Percentiles rank a stretch among this genome's conserved stretches.
phyloP scores from a whole-genome alignment of 768 basidiomycete species.

The Coprinopsis sp. region DNA sequence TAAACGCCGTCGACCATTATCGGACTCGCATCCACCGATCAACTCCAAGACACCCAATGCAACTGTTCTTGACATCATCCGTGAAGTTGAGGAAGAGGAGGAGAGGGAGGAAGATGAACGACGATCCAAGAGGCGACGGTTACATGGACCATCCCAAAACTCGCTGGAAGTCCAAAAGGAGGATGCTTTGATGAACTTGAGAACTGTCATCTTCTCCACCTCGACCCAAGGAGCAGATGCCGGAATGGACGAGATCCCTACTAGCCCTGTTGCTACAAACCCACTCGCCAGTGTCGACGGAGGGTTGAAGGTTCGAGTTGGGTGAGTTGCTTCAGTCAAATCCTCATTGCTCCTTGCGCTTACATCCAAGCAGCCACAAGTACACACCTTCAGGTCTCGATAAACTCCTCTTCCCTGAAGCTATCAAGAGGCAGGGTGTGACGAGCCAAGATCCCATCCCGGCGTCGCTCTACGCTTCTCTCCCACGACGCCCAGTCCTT shows the following conservation, averaged over 20 bases:
- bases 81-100: constrained; percentile 31
- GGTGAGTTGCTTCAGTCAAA: constrained; percentile 1
- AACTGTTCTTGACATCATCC: constrained; percentile 35
- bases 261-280: constrained; percentile 6
- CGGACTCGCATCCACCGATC: constrained; percentile 29
- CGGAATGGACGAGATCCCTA: constrained; percentile 28
- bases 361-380: background rate
- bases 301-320: constrained; percentile 6
- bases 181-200: constrained; percentile 38
- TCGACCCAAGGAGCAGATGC: background rate
- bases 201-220: constrained; percentile 42
- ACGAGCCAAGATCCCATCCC: background rate
- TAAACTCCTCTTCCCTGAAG: constrained; percentile 1
- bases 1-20: constrained; percentile 34
- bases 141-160: constrained; percentile 14
- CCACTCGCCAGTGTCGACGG: background rate
- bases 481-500: constrained; percentile 26
- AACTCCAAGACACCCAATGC: constrained; percentile 33
- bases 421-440: no score
- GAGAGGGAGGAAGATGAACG: constrained; percentile 21
- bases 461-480: constrained; percentile 2
- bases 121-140: constrained; percentile 9
- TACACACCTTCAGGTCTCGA: constrained; percentile 4
- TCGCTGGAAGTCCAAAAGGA: constrained; percentile 30
- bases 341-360: background rate